Percentiles rank a stretch among this genome's conserved stretches.
Conservation (phyloP, 2,329 filamentous ascomycete genomes). For the Fusarium acutatum region DNA sequence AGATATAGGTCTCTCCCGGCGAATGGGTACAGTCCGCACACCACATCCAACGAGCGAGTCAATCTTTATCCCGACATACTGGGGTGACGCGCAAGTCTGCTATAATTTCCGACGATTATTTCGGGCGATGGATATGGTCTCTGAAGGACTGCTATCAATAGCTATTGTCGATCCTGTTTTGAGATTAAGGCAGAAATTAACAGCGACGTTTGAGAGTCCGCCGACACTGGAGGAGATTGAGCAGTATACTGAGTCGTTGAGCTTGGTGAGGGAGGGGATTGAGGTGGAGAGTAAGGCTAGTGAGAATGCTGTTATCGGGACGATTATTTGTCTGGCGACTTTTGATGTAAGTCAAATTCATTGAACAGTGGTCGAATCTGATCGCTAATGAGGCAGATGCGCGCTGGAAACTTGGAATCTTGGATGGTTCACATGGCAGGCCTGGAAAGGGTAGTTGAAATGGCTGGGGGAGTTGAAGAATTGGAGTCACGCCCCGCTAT, state of each 20-base stretch:
- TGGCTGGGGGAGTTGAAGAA: constrained; percentile 12
- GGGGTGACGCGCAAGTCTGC: constrained; percentile 32
- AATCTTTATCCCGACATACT: constrained; percentile 10
- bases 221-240: constrained; percentile 8
- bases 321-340: constrained; percentile 25
- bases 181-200: background rate
- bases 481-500: constrained; percentile 15
- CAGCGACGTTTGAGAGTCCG: background rate
- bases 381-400: constrained; percentile 15
- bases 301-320: constrained; percentile 23
- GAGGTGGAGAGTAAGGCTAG: background rate
- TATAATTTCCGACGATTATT: constrained; percentile 29
- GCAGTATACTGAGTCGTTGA: constrained; percentile 30
- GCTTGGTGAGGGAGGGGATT: constrained; percentile 17
- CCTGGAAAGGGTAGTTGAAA: constrained; percentile 10
- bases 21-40: background rate
- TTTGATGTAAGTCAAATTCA: constrained; percentile 26
- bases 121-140: constrained; percentile 33
- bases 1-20: constrained; percentile 22
- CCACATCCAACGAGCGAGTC: background rate
- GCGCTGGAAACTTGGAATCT: constrained; percentile 7
- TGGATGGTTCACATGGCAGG: constrained; percentile 34
- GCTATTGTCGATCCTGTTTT: constrained; percentile 14
- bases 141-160: constrained; percentile 24
- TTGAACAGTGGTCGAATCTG: too few relatives aligned